Percentiles rank a stretch among this genome's conserved stretches.
Conservation (phyloP, 257 asterid species). For the Forsythia suspensa region DNA sequence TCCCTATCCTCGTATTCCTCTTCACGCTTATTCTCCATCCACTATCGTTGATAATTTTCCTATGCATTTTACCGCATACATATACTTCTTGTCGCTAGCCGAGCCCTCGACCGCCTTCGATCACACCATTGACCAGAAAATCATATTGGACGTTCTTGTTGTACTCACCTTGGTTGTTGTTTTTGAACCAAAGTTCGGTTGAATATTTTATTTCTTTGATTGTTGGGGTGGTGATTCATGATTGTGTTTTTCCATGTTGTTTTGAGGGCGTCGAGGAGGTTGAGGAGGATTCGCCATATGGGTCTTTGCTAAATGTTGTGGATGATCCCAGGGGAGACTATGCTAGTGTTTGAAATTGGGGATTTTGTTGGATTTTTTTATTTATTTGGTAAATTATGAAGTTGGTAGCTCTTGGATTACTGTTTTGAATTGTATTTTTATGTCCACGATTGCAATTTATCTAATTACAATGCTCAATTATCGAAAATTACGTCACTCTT, state of each 20-base stretch:
- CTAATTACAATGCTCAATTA: neutral
- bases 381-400: neutral
- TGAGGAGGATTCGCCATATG: conserved; percentile 76
- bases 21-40: no score
- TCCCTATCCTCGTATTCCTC: no score
- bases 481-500: no score
- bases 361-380: neutral
- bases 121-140: no score
- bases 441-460: neutral
- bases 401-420: neutral
- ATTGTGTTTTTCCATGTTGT: conserved; percentile 59
- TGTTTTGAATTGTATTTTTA: neutral
- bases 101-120: no score
- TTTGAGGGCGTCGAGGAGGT: conserved; percentile 75
- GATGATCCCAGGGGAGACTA: conserved; percentile 78
- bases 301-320: conserved; percentile 68
- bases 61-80: no score
- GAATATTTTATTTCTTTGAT: no score
- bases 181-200: no score
- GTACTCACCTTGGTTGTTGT: no score
- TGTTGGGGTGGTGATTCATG: neutral
- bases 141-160: no score
- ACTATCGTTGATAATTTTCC: no score
- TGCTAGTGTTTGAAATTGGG: conserved; percentile 52
- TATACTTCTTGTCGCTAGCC: no score